A percentile compares a stretch with the other conserved stretches of the same genome.
Conservation (phyloP, 139 green algal species). For the Chlorella sp. region DNA sequence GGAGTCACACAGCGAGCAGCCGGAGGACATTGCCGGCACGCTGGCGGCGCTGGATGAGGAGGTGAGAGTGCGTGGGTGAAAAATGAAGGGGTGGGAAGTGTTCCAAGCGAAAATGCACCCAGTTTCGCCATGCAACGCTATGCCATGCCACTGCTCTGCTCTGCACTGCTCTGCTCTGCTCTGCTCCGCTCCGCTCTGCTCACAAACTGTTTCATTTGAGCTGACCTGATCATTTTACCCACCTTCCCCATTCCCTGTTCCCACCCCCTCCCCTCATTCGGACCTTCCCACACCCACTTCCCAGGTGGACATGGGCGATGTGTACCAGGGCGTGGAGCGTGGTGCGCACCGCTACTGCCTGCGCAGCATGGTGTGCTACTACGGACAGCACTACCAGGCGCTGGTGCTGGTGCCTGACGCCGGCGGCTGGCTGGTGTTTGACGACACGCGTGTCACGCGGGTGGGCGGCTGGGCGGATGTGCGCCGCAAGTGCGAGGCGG, state of each 20-base stretch:
- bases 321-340: neutral
- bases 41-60: conserved; percentile 40
- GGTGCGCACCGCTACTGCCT: conserved; percentile 62
- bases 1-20: conserved; percentile 53
- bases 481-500: conserved; percentile 64
- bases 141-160: too few species aligned
- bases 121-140: too few species aligned
- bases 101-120: too few species aligned
- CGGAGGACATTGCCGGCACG: conserved; percentile 52
- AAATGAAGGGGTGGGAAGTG: too few species aligned
- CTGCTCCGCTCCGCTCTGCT: too few species aligned
- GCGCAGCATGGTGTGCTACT: conserved; percentile 87
- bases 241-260: too few species aligned
- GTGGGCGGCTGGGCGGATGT: conserved; percentile 73
- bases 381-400: conserved; percentile 88
- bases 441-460: conserved; percentile 43
- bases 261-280: too few species aligned
- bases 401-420: conserved; percentile 68
- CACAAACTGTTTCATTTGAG: too few species aligned
- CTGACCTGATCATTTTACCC: too few species aligned
- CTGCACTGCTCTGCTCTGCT: too few species aligned
- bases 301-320: neutral
- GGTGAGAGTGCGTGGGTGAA: too few species aligned
- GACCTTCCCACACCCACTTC: neutral
- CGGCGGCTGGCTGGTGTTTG: conserved; percentile 75